Percentiles rank a stretch among this genome's conserved stretches.
Evolutionary conservation across 106 monocot species (phyloP).

Genomic region (Acanthochlamys bracteata): DNA sequence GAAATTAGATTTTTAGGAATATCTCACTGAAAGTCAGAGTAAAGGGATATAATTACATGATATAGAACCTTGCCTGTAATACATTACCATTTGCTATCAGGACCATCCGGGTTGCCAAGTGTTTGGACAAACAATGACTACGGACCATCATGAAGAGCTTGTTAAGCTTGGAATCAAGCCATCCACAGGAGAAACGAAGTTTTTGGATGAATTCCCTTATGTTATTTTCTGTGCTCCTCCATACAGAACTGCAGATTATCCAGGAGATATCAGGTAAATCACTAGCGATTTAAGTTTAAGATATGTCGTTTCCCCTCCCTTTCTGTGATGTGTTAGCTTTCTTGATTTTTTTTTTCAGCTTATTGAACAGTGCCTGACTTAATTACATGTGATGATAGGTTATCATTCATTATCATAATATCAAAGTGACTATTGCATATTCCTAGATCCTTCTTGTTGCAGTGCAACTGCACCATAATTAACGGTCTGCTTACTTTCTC

Average conservation of each 20-base stretch:
- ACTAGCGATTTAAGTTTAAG: background rate
- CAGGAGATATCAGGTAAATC: constrained; percentile 54
- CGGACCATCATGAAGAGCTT: constrained; percentile 81
- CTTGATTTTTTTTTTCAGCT: background rate
- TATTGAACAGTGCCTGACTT: no score
- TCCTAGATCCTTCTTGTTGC: no score
- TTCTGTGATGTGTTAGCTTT: background rate
- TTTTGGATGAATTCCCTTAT: constrained; percentile 37
- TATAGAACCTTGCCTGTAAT: background rate
- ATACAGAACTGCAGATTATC: constrained; percentile 53
- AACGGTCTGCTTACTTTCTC: no score
- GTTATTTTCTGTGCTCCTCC: constrained; percentile 92
- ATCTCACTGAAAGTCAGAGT: background rate
- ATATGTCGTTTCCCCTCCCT: background rate
- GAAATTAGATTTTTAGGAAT: background rate
- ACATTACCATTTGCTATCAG: constrained; percentile 13
- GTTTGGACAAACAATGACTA: constrained; percentile 70
- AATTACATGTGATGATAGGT: no score
- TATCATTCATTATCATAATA: no score
- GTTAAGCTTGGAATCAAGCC: constrained; percentile 55
- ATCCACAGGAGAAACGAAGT: constrained; percentile 28
- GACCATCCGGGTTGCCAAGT: constrained; percentile 58
- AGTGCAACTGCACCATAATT: no score
- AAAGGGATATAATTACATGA: background rate
- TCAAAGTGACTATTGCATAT: no score